Conservation (phyloP, 73 alveolate species). For the Uronychia binucleata region DNA sequence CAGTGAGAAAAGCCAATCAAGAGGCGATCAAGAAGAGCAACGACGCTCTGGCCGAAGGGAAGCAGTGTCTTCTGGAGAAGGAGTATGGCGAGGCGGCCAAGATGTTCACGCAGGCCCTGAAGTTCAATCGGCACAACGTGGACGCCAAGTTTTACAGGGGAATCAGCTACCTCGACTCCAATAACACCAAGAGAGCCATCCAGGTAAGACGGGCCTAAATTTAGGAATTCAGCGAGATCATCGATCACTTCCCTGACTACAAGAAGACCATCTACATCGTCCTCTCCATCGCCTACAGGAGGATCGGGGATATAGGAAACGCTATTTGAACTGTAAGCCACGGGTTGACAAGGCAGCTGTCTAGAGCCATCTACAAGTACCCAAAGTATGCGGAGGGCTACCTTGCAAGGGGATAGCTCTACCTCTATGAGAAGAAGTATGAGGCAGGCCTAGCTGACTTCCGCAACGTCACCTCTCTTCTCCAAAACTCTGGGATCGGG, state of each 20-base stretch:
- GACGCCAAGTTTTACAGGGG: conserved; percentile 43
- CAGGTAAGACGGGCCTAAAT: background rate
- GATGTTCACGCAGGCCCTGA: background rate
- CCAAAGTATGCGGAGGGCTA: conserved; percentile 62
- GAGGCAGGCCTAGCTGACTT: conserved; percentile 58
- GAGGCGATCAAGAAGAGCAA: conserved; percentile 7
- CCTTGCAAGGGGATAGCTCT: conserved; percentile 53
- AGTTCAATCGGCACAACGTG: conserved; percentile 14
- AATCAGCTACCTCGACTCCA: conserved; percentile 35
- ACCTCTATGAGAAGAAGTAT: conserved; percentile 18
- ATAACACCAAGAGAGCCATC: conserved; percentile 24
- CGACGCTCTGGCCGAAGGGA: conserved; percentile 9
- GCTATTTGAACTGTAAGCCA: conserved; percentile 33
- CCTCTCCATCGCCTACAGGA: conserved; percentile 41
- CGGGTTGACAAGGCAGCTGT: background rate
- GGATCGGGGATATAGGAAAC: conserved; percentile 21
- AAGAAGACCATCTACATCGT: conserved; percentile 39
- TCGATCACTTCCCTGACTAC: conserved; percentile 7
- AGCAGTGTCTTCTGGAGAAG: conserved; percentile 23
- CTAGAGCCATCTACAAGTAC: conserved; percentile 40
- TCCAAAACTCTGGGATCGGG: conserved; percentile 38
- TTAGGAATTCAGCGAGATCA: conserved; percentile 12
- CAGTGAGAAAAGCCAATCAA: conserved; percentile 7
- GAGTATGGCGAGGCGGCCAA: conserved; percentile 30
- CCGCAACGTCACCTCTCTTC: conserved; percentile 14